Conservation (phyloP, 306 rosid species). For the Elaeagnus macrophylla region DNA sequence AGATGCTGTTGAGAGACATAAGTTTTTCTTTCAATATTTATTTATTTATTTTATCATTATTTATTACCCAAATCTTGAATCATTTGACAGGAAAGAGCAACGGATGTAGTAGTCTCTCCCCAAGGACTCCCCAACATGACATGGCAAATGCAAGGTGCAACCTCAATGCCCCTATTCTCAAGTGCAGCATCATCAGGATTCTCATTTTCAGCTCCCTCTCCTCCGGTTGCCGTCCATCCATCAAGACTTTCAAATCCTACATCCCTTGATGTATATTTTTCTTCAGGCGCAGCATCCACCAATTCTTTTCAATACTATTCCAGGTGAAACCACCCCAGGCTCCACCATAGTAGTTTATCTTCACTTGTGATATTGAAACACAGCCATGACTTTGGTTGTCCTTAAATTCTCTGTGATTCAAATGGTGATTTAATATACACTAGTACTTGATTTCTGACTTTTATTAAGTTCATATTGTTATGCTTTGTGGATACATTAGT, state of each 20-base stretch:
- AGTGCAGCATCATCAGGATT: constrained; percentile 99
- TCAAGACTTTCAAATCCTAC: constrained; percentile 29
- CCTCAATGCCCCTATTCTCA: constrained; percentile 68
- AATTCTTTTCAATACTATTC: constrained; percentile 38
- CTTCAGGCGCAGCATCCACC: constrained; percentile 33
- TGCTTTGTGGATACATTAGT: too few relatives aligned
- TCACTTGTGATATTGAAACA: constrained; percentile 6
- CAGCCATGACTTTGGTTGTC: constrained; percentile 7
- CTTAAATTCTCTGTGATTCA: too few relatives aligned
- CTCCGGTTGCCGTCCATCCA: constrained; percentile 44
- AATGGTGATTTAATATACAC: too few relatives aligned
- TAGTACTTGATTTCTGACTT: too few relatives aligned
- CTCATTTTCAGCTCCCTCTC: constrained; percentile 70
- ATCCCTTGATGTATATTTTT: constrained; percentile 46
- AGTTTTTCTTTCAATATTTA: too few relatives aligned
- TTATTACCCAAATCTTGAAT: constrained; percentile 12
- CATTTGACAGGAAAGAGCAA: constrained; percentile 65
- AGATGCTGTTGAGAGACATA: too few relatives aligned
- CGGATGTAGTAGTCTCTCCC: constrained; percentile 51
- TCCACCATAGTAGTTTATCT: constrained; percentile 26
- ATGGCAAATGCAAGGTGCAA: constrained; percentile 66
- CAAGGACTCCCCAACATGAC: constrained; percentile 58
- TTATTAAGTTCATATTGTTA: too few relatives aligned
- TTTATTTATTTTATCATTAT: too few relatives aligned
- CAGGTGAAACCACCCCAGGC: constrained; percentile 41